These are phyloP conservation scores for Aureobasidium lini DNA, from an alignment of 2,329 filamentous ascomycete genomes.

Conservation along the genomic window DNA sequence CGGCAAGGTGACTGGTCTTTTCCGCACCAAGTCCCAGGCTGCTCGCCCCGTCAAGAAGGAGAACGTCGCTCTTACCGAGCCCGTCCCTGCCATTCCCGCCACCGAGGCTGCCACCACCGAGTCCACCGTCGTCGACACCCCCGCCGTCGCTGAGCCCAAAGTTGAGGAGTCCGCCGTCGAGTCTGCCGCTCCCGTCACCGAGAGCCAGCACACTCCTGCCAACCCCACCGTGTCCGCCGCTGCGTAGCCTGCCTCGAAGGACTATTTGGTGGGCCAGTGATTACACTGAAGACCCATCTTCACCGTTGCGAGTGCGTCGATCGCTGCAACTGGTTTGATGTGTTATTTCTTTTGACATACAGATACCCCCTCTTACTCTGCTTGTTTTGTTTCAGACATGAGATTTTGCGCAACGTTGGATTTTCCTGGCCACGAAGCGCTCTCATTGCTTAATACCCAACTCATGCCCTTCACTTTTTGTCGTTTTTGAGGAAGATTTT, in stretches of 20 bases:
- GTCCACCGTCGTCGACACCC: neutral
- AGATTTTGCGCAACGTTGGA: constrained; percentile 1
- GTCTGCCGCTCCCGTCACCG: constrained; percentile 23
- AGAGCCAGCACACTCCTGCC: constrained; percentile 16
- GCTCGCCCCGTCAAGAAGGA: constrained; percentile 31
- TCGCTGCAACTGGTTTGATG: constrained; percentile 18
- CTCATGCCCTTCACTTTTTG: constrained; percentile 16
- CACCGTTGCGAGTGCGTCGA: constrained; percentile 13
- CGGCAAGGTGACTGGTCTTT: constrained; percentile 25
- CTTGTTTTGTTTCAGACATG: constrained; percentile 12
- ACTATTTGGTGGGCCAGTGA: constrained; percentile 17
- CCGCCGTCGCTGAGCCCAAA: constrained; percentile 14
- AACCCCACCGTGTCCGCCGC: constrained; percentile 26
- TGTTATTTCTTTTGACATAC: constrained; percentile 12
- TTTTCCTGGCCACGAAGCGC: constrained; percentile 3
- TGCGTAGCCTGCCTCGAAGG: constrained; percentile 22
- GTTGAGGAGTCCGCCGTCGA: constrained; percentile 20
- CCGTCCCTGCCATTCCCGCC: constrained; percentile 6
- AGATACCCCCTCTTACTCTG: constrained; percentile 14
- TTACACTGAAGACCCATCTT: constrained; percentile 7
- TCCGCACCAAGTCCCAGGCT: constrained; percentile 36
- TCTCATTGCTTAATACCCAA: constrained; percentile 21
- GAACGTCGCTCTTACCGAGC: constrained; percentile 26
- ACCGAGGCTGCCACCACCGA: constrained; percentile 9
- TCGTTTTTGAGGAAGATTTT: neutral